Percentiles rank a stretch among this genome's conserved stretches.
These are phyloP conservation scores for Penicillium coprophilum DNA, from an alignment of 495 filamentous ascomycete genomes.

Conservation along the genomic window DNA sequence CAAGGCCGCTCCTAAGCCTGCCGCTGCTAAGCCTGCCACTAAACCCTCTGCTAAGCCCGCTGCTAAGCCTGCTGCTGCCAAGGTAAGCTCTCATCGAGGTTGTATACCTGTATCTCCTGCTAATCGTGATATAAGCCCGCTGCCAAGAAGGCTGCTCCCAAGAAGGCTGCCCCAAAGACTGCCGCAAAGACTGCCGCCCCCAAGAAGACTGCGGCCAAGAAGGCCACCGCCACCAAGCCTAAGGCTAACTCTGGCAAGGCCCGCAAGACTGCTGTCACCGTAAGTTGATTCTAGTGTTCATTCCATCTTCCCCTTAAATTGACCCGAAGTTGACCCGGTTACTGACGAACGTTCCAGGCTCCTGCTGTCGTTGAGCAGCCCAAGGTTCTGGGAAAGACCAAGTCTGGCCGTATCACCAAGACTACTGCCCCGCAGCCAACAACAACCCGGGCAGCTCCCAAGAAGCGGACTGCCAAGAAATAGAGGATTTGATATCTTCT, in stretches of 20 bases:
- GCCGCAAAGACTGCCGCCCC: slow-evolving; percentile 26
- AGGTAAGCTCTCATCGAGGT: slow-evolving; percentile 37
- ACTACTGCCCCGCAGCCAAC: slow-evolving; percentile 38
- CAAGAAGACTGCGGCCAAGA: slow-evolving; percentile 49
- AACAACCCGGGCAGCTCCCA: slow-evolving; percentile 54
- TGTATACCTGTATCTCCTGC: background rate
- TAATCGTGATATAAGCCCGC: slow-evolving; percentile 46
- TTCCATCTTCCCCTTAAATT: background rate
- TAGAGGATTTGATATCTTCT: slow-evolving; percentile 24
- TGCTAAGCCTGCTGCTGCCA: slow-evolving; percentile 49
- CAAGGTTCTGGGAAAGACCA: slow-evolving; percentile 77
- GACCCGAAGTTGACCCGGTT: slow-evolving; percentile 1
- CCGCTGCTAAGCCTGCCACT: slow-evolving; percentile 39
- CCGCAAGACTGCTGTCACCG: slow-evolving; percentile 49
- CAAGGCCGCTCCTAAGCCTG: slow-evolving; percentile 51
- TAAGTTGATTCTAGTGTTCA: slow-evolving; percentile 27
- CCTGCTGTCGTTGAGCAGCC: slow-evolving; percentile 72
- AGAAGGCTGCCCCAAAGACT: slow-evolving; percentile 43
- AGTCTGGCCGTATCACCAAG: slow-evolving; percentile 89
- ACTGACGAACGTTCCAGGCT: slow-evolving; percentile 40
- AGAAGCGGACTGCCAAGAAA: slow-evolving; percentile 63
- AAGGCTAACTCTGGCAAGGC: slow-evolving; percentile 59
- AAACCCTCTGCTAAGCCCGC: slow-evolving; percentile 46
- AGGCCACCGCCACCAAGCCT: slow-evolving; percentile 35
- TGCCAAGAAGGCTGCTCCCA: slow-evolving; percentile 41